Evolutionary conservation across 179 eudicot genomes (phyloP), one percentile per base, ranked within the genome.

Genomic region (Spinacia oleracea): DNA sequence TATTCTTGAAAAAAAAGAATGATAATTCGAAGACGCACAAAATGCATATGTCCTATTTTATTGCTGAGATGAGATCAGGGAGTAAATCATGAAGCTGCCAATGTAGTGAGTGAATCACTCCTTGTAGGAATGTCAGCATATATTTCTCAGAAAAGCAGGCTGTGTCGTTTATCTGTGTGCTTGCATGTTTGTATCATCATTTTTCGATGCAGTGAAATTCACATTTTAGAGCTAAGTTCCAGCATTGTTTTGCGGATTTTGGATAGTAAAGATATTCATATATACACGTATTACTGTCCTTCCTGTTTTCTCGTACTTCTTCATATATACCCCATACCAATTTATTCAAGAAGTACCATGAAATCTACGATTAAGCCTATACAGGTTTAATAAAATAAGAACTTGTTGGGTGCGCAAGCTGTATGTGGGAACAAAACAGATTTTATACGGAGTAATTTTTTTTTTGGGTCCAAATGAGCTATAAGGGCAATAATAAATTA

Each of bases 1-100:
- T 40, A 87, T 95, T 76, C 97, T 95, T 35, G 84, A 93, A 85
- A 93, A 90, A 83, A 90, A 84, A 72, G 71, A 73, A 68, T 90
- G 86, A 88, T 21, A 27, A 73, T 29, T 59, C 18, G 11, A 15
- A 3, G 58, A 20, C 58, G 18, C 48, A 46, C 51, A 29, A 18
- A 14, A 32, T n/a, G 14, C 81, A n/a, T 8, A 11, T 35, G 27
- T 38, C 9, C 35, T 20, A 16, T 60, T 32, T 9, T 23, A n/a
- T 14, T 16, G 67, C 42, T 1, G 29, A 18, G 11, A n/a, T 21
- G 25, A 8, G 53, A 48, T 48, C 23, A 27, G 40, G 18, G 6
- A 60, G 32, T 60, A 10, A 4, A 27, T 6, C 34, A 2, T 12
- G 25, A 60, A 10, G 15, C 5, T 14, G 9, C 12, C 27, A 35